Percentiles rank a stretch among this genome's conserved stretches.
Evolutionary conservation across 257 asterid species (phyloP).

Genomic region (Plectranthus barbatus): DNA sequence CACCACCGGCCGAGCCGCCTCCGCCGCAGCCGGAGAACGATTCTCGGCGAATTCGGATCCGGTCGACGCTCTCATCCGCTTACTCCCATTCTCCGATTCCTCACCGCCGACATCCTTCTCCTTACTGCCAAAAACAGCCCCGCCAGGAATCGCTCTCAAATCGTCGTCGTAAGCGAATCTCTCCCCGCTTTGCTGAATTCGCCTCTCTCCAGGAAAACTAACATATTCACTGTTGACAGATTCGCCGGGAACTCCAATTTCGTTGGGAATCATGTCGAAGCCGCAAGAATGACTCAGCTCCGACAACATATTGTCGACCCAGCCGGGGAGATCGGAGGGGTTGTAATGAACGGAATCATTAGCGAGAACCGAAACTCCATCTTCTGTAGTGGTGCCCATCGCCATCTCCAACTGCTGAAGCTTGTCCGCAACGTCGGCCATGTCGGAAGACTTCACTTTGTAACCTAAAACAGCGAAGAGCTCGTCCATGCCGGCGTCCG

Average conservation of each 20-base stretch:
- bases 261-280: constrained; percentile 9
- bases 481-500: constrained; percentile 75
- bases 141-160: constrained; percentile 73
- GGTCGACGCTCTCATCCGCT: constrained; percentile 35
- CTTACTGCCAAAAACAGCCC: constrained; percentile 34
- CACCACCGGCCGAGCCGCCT: constrained; percentile 37
- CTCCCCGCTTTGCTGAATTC: too few species aligned
- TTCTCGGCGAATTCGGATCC: constrained; percentile 29
- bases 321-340: constrained; percentile 70
- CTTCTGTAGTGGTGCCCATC: constrained; percentile 51
- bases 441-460: constrained; percentile 68
- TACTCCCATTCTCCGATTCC: constrained; percentile 16
- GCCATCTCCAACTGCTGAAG: constrained; percentile 73
- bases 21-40: constrained; percentile 11
- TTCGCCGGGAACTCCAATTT: constrained; percentile 16
- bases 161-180: constrained; percentile 61
- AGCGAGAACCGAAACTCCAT: constrained; percentile 37
- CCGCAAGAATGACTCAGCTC: constrained; percentile 26
- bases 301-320: constrained; percentile 61
- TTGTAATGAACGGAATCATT: constrained; percentile 52
- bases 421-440: constrained; percentile 77
- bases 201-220: constrained; percentile 4
- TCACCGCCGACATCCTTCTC: constrained; percentile 1
- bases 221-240: constrained; percentile 13
- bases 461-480: constrained; percentile 72